Conservation (phyloP, 2,329 filamentous ascomycete species). For the Microascus cirrosus region DNA sequence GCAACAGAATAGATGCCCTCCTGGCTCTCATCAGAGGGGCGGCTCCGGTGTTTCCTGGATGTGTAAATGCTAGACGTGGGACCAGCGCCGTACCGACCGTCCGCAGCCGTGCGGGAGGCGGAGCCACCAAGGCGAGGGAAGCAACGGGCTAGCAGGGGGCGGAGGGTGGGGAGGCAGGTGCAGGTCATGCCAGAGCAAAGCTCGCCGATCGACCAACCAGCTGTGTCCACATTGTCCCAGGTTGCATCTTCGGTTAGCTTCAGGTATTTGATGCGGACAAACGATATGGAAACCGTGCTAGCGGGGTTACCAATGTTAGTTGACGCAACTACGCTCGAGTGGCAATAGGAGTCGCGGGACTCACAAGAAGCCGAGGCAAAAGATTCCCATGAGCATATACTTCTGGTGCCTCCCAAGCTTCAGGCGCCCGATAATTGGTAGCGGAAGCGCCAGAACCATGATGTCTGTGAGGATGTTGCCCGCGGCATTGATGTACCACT, state of each 20-base stretch:
- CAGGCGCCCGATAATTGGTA: conserved; percentile 9
- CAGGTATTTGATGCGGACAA: conserved; percentile 12
- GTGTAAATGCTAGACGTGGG: too few relatives aligned
- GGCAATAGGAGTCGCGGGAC: not conserved
- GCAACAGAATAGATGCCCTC: too few relatives aligned
- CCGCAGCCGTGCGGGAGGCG: too few relatives aligned
- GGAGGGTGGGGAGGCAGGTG: conserved; percentile 13
- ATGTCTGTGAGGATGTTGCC: conserved; percentile 11
- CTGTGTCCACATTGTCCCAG: conserved; percentile 13
- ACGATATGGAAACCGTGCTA: conserved; percentile 14
- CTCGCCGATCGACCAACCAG: conserved; percentile 13
- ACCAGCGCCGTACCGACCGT: too few relatives aligned
- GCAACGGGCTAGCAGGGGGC: conserved; percentile 13
- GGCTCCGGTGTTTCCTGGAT: too few relatives aligned
- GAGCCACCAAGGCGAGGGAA: conserved; percentile 10
- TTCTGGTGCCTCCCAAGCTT: conserved; percentile 10
- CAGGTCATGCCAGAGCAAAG: conserved; percentile 11
- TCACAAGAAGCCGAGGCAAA: conserved; percentile 12
- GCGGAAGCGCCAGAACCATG: conserved; percentile 8
- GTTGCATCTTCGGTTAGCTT: conserved; percentile 9
- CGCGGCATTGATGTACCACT: conserved; percentile 11
- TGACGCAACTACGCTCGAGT: too few relatives aligned
- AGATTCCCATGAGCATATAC: conserved; percentile 8
- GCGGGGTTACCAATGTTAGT: too few relatives aligned
- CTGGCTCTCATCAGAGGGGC: too few relatives aligned